phyloP scores from a whole-genome alignment of 208 protist species.

The Vickermania spadyakhi region DNA sequence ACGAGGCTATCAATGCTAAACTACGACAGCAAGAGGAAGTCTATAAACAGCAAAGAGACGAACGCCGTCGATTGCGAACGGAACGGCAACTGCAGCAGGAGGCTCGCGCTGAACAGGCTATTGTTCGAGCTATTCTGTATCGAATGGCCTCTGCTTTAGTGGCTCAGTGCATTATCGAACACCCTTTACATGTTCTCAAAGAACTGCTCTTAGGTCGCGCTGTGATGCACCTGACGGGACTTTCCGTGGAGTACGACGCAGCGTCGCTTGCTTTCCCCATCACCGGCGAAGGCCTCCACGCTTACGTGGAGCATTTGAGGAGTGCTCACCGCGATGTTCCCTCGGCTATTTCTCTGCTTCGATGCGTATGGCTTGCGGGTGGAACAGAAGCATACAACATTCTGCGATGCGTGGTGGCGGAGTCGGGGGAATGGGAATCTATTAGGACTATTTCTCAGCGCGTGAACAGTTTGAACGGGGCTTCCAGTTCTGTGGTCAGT shows the following conservation, averaged over 20 bases:
- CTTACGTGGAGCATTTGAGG: constrained; percentile 4
- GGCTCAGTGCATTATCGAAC: constrained; percentile 58
- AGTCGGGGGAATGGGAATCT: constrained; percentile 30
- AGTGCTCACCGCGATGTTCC: constrained; percentile 21
- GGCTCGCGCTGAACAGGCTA: constrained; percentile 12
- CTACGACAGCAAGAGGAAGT: neutral
- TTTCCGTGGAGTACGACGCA: constrained; percentile 38
- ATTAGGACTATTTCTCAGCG: constrained; percentile 21
- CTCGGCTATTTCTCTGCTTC: constrained; percentile 23
- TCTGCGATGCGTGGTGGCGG: constrained; percentile 18
- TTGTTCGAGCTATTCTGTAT: constrained; percentile 74
- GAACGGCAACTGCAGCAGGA: constrained; percentile 5
- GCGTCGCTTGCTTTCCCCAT: neutral
- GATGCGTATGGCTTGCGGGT: constrained; percentile 21
- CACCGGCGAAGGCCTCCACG: constrained; percentile 2
- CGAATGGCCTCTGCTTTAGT: constrained; percentile 45
- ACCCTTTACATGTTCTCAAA: constrained; percentile 54
- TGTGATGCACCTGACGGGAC: constrained; percentile 49
- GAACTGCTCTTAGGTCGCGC: constrained; percentile 61
- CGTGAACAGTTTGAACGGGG: constrained; percentile 10
- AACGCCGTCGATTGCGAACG: neutral
- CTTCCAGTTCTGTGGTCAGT: constrained; percentile 44
- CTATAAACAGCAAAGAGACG: neutral
- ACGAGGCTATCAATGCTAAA: neutral
- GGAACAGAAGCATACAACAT: constrained; percentile 33